These are phyloP conservation scores for Melastoma candidum DNA, from an alignment of 441 rosid genomes.

Conservation along the genomic window DNA sequence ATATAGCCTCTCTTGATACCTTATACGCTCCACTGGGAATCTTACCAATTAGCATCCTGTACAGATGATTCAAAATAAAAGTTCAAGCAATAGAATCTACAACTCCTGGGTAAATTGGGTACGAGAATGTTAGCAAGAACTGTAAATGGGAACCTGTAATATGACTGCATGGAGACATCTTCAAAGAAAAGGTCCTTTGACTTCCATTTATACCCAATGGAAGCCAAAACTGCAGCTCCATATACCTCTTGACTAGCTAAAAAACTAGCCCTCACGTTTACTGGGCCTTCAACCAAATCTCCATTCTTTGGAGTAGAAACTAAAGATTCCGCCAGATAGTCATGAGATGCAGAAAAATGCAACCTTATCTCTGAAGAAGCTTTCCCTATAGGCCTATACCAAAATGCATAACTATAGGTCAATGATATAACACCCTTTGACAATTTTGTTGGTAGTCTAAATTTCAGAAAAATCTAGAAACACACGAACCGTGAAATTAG, in stretches of 20 bases:
- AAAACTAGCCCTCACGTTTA: conserved; percentile 77
- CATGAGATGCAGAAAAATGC: conserved; percentile 49
- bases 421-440: neutral
- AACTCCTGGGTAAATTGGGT: too few relatives aligned
- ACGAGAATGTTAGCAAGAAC: too few relatives aligned
- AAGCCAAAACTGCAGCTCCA: conserved; percentile 86
- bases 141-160: conserved; percentile 49
- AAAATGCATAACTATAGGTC: conserved; percentile 10
- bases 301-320: conserved; percentile 25
- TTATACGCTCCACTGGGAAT: conserved; percentile 78
- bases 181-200: conserved; percentile 53
- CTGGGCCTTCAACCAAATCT: conserved; percentile 24
- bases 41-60: conserved; percentile 27
- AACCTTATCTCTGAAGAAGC: conserved; percentile 80
- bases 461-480: conserved; percentile 4
- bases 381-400: conserved; percentile 73
- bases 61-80: neutral
- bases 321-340: conserved; percentile 29
- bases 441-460: neutral
- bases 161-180: conserved; percentile 55
- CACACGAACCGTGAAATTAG: conserved; percentile 64
- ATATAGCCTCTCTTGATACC: conserved; percentile 64
- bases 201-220: conserved; percentile 81
- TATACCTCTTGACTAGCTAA: conserved; percentile 58
- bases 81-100: too few relatives aligned